These are phyloP conservation scores for Phialocephala subalpina DNA, from an alignment of 2,329 filamentous ascomycete genomes.

Conservation along the genomic window DNA sequence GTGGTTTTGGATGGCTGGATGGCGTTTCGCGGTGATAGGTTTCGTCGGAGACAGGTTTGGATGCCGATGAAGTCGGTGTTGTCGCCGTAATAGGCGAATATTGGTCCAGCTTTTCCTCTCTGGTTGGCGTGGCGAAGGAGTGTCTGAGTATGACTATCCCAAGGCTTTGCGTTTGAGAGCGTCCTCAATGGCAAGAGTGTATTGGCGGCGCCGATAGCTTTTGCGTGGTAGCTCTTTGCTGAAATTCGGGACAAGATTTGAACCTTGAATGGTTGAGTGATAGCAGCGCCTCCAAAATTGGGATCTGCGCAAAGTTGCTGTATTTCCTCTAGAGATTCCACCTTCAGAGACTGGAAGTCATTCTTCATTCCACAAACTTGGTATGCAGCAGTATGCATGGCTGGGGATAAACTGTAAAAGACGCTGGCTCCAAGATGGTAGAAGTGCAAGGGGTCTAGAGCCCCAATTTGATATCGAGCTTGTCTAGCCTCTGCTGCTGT, in stretches of 20 bases:
- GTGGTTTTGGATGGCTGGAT: conserved; percentile 56
- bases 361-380: conserved; percentile 73
- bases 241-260: conserved; percentile 71
- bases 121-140: conserved; percentile 51
- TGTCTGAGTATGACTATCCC: conserved; percentile 54
- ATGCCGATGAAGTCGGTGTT: conserved; percentile 88
- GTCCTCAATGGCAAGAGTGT: conserved; percentile 74
- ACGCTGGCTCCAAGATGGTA: conserved; percentile 79
- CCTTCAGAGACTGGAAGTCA: conserved; percentile 69
- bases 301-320: conserved; percentile 69
- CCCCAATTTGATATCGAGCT: conserved; percentile 66
- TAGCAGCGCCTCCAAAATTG: conserved; percentile 75
- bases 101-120: conserved; percentile 69
- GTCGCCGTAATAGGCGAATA: conserved; percentile 77
- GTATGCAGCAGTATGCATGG: conserved; percentile 79
- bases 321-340: conserved; percentile 68
- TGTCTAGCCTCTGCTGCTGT: conserved; percentile 70
- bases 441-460: conserved; percentile 74
- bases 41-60: conserved; percentile 74
- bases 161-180: conserved; percentile 48
- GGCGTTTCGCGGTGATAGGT: conserved; percentile 75
- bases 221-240: conserved; percentile 74
- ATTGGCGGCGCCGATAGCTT: conserved; percentile 79
- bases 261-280: conserved; percentile 78
- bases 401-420: conserved; percentile 76